Conservation (phyloP, 1,284 basidiomycete genomes). For the Leccinum pachyderme region DNA sequence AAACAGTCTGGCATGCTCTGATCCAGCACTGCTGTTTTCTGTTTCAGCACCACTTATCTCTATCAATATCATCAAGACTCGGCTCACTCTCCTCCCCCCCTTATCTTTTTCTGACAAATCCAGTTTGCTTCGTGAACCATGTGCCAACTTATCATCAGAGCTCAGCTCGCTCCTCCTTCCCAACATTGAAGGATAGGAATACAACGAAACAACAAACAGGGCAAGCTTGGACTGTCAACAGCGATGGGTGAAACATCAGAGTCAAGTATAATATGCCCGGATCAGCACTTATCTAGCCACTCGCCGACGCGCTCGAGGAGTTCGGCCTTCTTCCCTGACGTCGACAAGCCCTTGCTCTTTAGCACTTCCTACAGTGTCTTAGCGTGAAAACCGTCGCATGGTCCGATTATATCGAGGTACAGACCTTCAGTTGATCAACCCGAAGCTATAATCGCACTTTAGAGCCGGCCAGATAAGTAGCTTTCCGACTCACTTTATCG, state of each 20-base stretch:
- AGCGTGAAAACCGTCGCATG: constrained; percentile 4
- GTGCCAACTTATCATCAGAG: too few relatives aligned
- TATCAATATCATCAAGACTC: too few relatives aligned
- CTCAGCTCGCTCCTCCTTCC: too few relatives aligned
- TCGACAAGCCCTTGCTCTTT: constrained; percentile 56
- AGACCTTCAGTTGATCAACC: constrained; percentile 75
- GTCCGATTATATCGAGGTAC: constrained; percentile 7
- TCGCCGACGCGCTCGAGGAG: constrained; percentile 60
- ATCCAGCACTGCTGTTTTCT: too few relatives aligned
- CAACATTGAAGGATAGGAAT: neutral
- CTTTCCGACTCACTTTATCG: constrained; percentile 52
- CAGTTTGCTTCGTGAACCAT: too few relatives aligned
- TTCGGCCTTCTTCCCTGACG: constrained; percentile 69
- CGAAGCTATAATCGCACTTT: constrained; percentile 50
- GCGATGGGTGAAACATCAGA: neutral
- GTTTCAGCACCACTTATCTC: too few relatives aligned
- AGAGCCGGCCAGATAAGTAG: constrained; percentile 6
- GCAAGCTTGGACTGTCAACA: neutral
- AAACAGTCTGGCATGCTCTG: too few relatives aligned
- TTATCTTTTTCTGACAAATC: too few relatives aligned
- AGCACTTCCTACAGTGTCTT: constrained; percentile 56
- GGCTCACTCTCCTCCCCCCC: too few relatives aligned
- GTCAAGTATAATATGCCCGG: neutral
- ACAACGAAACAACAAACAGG: neutral
- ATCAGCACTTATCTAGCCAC: constrained; percentile 43